phyloP scores from a whole-genome alignment of 495 filamentous ascomycete species.

The Lasiosphaeris hirsuta region DNA sequence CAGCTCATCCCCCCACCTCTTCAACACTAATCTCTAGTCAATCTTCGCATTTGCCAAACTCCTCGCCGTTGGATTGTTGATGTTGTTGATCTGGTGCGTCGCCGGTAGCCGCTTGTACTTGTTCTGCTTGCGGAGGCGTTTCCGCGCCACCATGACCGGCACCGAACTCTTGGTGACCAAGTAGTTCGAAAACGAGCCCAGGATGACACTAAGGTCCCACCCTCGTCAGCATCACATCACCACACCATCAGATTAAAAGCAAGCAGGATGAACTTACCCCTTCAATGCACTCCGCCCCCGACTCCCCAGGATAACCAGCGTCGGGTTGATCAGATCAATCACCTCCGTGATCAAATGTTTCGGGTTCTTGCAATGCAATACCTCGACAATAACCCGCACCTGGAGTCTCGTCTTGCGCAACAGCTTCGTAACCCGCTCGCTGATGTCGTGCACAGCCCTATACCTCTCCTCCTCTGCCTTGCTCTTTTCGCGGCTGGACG shows the following conservation, averaged over 20 bases:
- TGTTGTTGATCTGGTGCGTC: slow-evolving; percentile 67
- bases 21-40: slow-evolving; percentile 44
- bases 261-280: slow-evolving; percentile 58
- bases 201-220: slow-evolving; percentile 60
- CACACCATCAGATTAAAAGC: not conserved
- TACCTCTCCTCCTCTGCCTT: slow-evolving; percentile 72
- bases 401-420: slow-evolving; percentile 87
- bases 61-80: slow-evolving; percentile 58
- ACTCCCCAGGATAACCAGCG: slow-evolving; percentile 89
- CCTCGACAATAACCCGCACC: slow-evolving; percentile 87
- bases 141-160: slow-evolving; percentile 91
- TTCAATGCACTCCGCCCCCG: slow-evolving; percentile 87
- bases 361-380: slow-evolving; percentile 96
- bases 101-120: slow-evolving; percentile 60
- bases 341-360: slow-evolving; percentile 82
- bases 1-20: not conserved
- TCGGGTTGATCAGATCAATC: slow-evolving; percentile 87
- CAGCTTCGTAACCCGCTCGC: slow-evolving; percentile 72
- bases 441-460: slow-evolving; percentile 71
- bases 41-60: slow-evolving; percentile 64
- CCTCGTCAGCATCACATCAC: not conserved
- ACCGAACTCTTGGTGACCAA: slow-evolving; percentile 92
- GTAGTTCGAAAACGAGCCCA: slow-evolving; percentile 96
- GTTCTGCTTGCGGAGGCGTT: slow-evolving; percentile 70
- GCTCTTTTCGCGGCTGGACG: slow-evolving; percentile 41